A percentile compares a stretch with the other conserved stretches of the same genome.
phyloP scores from a whole-genome alignment of 345 rosid genomes.

The Durio zibethinus region DNA sequence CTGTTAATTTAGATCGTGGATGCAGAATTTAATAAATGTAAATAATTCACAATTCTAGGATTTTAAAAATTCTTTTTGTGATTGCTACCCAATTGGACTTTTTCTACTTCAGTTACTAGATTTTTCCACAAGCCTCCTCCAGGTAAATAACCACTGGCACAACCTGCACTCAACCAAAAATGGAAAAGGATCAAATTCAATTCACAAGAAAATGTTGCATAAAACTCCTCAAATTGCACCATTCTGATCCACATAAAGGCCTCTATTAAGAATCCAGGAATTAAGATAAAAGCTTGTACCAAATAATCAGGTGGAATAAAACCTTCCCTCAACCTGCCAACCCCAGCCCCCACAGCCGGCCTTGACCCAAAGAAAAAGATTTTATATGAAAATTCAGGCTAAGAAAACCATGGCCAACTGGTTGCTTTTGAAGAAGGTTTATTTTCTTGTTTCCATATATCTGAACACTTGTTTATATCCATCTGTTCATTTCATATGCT shows the following conservation, averaged over 20 bases:
- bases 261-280: too few relatives aligned
- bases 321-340: too few relatives aligned
- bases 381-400: not conserved
- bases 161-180: not conserved
- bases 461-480: not conserved
- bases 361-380: too few relatives aligned
- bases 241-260: not conserved
- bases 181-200: not conserved
- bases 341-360: too few relatives aligned
- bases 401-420: not conserved
- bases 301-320: too few relatives aligned
- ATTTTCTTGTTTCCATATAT: not conserved
- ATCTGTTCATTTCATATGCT: not conserved
- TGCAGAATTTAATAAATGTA: not conserved
- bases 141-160: not conserved
- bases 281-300: too few relatives aligned
- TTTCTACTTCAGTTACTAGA: not conserved
- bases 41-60: not conserved
- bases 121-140: not conserved
- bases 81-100: not conserved
- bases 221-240: not conserved
- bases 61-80: not conserved
- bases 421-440: too few relatives aligned
- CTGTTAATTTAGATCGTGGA: not conserved
- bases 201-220: not conserved